Evolutionary conservation across 139 green algal species (phyloP), one percentile per base, ranked within the genome.

Genomic region (Coelastrella sp.): DNA sequence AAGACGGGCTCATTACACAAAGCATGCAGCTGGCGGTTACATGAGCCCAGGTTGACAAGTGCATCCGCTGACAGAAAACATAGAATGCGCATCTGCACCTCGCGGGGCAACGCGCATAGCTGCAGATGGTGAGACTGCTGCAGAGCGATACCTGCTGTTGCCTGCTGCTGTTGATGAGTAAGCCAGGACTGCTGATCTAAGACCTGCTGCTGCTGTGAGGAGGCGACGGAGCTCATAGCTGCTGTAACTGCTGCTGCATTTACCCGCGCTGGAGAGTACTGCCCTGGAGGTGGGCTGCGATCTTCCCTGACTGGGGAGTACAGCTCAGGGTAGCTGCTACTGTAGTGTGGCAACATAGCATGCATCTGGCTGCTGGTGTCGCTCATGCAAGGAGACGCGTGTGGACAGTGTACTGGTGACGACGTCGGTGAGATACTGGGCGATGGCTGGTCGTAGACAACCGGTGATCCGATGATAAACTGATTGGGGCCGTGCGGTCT

Each of bases 21-120:
- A 3, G 38, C 25, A 0, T 50, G 21, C 34, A 88, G 34, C 13
- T 30, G 40, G 23, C 45, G 41, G 67, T 67, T 84, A 2, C 67
- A 74, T 8, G 74, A 69, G 0, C 69, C 69, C 15, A 86, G 15
- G 0, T 30, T 45, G 7, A 53, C 68, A 17, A 92, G 66, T 11
- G 85, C 88, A 8, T 92, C 85, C 37, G 89, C 88, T 13, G 79
- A 86, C 5, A 92, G 51, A 41, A 87, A 86, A 34, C 57, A 78
- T 6, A 92, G 51, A 43, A 93, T 64, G 1, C 83, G 66, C 59
- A 91, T 63, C n/a, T 91, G 85, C 84, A 88, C 60, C 30, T 88
- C 74, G 1, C 48, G 76, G 0, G 84, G 84, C 51, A 88, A 38
- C 19, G 25, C n/a, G 13, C 59, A 25, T 0, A 84, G 35, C 25